phyloP scores from a whole-genome alignment of 768 basidiomycete species.

The Butyriboletus loyo region DNA sequence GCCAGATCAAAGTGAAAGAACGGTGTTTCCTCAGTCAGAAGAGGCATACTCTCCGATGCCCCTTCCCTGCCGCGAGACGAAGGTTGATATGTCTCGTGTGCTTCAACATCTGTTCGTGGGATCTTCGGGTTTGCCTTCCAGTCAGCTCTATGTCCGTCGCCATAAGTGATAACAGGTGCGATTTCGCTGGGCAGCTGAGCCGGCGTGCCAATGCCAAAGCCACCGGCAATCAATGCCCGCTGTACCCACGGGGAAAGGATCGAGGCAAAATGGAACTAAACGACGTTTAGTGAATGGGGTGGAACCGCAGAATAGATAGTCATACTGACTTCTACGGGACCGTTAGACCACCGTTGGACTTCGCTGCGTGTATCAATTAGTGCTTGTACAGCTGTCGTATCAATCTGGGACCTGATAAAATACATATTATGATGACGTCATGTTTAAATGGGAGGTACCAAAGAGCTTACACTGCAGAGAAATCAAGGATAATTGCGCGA shows the following conservation, averaged over 20 bases:
- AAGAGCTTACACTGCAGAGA: slow-evolving; percentile 63
- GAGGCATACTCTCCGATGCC: slow-evolving; percentile 19
- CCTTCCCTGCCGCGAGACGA: not conserved
- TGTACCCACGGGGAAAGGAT: slow-evolving; percentile 93
- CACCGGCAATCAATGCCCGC: slow-evolving; percentile 83
- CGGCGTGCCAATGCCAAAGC: slow-evolving; percentile 75
- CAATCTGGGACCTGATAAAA: slow-evolving; percentile 68
- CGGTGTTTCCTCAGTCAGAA: slow-evolving; percentile 59
- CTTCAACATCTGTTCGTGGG: slow-evolving; percentile 32
- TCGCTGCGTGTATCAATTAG: slow-evolving; percentile 85
- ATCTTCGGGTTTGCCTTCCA: slow-evolving; percentile 4
- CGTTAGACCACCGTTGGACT: slow-evolving; percentile 85
- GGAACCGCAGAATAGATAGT: not conserved
- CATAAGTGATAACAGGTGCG: slow-evolving; percentile 72
- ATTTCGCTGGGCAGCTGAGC: slow-evolving; percentile 54
- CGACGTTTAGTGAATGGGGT: slow-evolving; percentile 5
- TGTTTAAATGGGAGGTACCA: not conserved
- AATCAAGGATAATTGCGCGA: slow-evolving; percentile 88
- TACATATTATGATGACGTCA: not conserved
- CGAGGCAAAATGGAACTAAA: slow-evolving; percentile 91
- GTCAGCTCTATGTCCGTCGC: slow-evolving; percentile 37
- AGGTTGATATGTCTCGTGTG: slow-evolving; percentile 23
- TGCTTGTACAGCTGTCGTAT: slow-evolving; percentile 89
- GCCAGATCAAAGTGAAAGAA: slow-evolving; percentile 91
- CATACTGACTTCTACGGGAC: slow-evolving; percentile 59